phyloP scores from a whole-genome alignment of 495 filamentous ascomycete genomes.

The Chaetomidium leptoderma region DNA sequence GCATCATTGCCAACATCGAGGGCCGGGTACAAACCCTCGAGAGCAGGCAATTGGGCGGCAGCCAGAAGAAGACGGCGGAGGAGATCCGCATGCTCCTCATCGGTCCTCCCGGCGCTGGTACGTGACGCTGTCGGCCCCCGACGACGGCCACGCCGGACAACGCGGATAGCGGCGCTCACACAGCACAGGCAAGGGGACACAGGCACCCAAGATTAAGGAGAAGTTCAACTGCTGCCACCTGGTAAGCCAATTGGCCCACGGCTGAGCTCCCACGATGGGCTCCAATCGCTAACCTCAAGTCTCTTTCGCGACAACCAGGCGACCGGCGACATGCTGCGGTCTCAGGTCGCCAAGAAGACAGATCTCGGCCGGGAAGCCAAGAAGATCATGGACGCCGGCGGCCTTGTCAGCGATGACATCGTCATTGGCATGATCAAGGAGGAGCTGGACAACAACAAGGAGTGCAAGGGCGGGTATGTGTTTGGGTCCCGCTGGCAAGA shows the following conservation, averaged over 20 bases:
- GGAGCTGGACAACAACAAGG: constrained; percentile 86
- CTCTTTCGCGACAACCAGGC: constrained; percentile 52
- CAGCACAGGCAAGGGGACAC: constrained; percentile 89
- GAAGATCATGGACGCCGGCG: constrained; percentile 99
- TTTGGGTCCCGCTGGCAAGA: too few relatives aligned
- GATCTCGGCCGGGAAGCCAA: constrained; percentile 91
- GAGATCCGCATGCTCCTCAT: constrained; percentile 93
- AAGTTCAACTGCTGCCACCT: constrained; percentile 95
- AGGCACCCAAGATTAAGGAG: constrained; percentile 96
- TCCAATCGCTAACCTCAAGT: constrained; percentile 12
- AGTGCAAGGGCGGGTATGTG: constrained; percentile 95
- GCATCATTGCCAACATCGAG: constrained; percentile 79
- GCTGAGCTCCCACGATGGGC: neutral
- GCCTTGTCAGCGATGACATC: constrained; percentile 97
- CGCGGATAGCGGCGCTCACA: constrained; percentile 13
- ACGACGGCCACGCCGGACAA: neutral
- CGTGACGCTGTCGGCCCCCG: constrained; percentile 28
- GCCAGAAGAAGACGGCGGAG: constrained; percentile 46
- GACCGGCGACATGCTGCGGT: constrained; percentile 98
- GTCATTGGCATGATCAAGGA: constrained; percentile 99
- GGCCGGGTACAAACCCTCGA: constrained; percentile 76
- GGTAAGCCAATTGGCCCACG: constrained; percentile 53
- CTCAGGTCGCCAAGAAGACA: constrained; percentile 98
- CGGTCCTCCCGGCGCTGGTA: constrained; percentile 96
- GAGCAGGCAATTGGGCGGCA: constrained; percentile 47